Evolutionary conservation across 2,329 filamentous ascomycete genomes (phyloP).

Genomic region (Tolypocladium nubicola): DNA sequence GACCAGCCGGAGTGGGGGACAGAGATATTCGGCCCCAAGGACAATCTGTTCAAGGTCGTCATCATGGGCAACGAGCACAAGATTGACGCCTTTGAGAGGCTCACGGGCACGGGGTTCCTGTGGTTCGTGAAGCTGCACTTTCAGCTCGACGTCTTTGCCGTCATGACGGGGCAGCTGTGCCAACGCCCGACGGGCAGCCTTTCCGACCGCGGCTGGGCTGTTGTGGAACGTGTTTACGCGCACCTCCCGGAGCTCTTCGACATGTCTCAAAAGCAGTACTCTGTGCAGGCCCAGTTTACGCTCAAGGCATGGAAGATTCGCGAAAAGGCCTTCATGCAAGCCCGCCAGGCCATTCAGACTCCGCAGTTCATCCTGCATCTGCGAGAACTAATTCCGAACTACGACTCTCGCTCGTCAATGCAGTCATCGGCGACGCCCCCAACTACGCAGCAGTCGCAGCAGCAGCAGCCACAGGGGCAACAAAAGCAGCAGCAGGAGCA

Average conservation of each 20-base stretch:
- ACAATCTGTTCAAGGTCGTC: conserved; percentile 46
- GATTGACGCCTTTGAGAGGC: conserved; percentile 29
- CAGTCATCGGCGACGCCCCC: conserved; percentile 16
- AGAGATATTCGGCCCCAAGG: conserved; percentile 36
- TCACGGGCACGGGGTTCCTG: conserved; percentile 35
- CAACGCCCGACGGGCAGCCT: conserved; percentile 36
- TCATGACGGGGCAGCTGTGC: conserved; percentile 43
- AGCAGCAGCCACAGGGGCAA: neutral
- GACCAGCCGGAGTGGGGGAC: conserved; percentile 37
- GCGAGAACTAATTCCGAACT: conserved; percentile 27
- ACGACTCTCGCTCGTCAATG: conserved; percentile 23
- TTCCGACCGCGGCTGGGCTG: conserved; percentile 42
- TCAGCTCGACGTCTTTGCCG: conserved; percentile 44
- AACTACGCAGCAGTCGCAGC: conserved; percentile 12
- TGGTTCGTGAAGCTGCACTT: conserved; percentile 47
- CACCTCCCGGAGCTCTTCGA: conserved; percentile 42
- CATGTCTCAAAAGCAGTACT: conserved; percentile 31
- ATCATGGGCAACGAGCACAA: conserved; percentile 38
- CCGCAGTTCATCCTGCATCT: conserved; percentile 37
- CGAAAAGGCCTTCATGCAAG: conserved; percentile 27
- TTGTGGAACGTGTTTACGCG: conserved; percentile 34
- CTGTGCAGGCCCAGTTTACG: conserved; percentile 33
- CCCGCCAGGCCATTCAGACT: conserved; percentile 26
- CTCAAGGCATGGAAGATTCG: conserved; percentile 44
- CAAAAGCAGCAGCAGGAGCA: conserved; percentile 1